Conservation (phyloP, 2,329 filamentous ascomycete genomes). For the Sporothrix mexicana region DNA sequence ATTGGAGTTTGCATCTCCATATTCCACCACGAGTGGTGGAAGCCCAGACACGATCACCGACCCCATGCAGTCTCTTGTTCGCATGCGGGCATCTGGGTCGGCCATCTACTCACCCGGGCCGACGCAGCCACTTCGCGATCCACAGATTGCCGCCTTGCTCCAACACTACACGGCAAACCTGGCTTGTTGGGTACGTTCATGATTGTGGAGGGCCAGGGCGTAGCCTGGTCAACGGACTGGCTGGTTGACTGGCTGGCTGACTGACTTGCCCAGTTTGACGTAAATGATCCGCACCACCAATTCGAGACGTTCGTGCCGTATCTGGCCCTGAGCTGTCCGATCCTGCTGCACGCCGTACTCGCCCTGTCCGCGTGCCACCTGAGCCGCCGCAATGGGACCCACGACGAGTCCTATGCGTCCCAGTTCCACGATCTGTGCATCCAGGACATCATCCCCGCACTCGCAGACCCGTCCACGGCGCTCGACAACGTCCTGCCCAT, state of each 20-base stretch:
- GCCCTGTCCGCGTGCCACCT: constrained; percentile 20
- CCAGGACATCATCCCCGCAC: constrained; percentile 23
- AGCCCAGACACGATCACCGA: constrained; percentile 19
- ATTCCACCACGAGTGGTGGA: constrained; percentile 15
- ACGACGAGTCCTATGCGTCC: constrained; percentile 6
- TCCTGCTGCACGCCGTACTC: constrained; percentile 23
- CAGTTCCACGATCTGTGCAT: constrained; percentile 27
- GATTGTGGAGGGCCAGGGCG: background rate
- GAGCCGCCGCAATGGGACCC: background rate
- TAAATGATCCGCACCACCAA: constrained; percentile 21
- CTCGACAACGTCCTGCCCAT: constrained; percentile 26
- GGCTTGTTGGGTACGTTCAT: constrained; percentile 12
- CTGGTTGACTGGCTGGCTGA: background rate
- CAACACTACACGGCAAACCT: constrained; percentile 22
- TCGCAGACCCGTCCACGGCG: constrained; percentile 17
- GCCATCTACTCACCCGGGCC: constrained; percentile 23
- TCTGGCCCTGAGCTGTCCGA: constrained; percentile 11
- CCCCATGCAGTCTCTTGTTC: constrained; percentile 26
- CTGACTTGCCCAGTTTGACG: constrained; percentile 16
- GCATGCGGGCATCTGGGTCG: constrained; percentile 14
- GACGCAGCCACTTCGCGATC: background rate
- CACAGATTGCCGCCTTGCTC: constrained; percentile 19
- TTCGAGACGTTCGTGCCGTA: constrained; percentile 27
- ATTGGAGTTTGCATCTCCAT: constrained; percentile 10
- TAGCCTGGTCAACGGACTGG: background rate